Evolutionary conservation across 2,329 filamentous ascomycete genomes (phyloP), one percentile per base, ranked within the genome.

Genomic region (Aspergillus texensis): DNA sequence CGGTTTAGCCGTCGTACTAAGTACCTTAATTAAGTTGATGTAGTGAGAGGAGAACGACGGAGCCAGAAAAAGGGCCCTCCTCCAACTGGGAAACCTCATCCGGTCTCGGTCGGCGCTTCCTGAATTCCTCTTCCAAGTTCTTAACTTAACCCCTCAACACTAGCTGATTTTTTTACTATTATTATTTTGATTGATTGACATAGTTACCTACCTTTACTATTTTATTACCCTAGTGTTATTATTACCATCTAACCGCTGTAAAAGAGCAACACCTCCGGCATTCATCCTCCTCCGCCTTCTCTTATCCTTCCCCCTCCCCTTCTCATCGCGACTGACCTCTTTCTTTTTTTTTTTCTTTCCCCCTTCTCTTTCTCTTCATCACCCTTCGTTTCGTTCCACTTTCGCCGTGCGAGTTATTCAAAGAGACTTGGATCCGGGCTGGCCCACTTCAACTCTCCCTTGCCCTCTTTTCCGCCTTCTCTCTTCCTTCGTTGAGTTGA

Each of bases 391-490:
- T 69, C 60, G 52, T 64, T 68, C 66, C 61, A 65, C 66, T 73
- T 74, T 75, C 76, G 74, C 75, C 75, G 74, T 73, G 72, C 73
- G 75, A 74, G 69, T 65, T 68, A 67, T 65, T 66, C 63, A 61
- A 69, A 73, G 71, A 74, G 73, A 69, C 68, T 69, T 71, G 66
- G 65, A 70, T 71, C 68, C 63, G 69, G 75, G 76, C 75, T 75
- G 75, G 76, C 71, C 76, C 74, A 74, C 71, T 75, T 73, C 68
- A 71, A 66, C 69, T 73, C 68, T 77, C 69, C 67, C 45, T 75
- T 72, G 70, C 66, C 67, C 63, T 71, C 67, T 65, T 71, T 63
- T 62, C 59, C 53, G 43, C 60, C 36, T 62, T 64, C 62, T 63
- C 58, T 39, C 58, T 61, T 64, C 67, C 68, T 71, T 72, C 71